Evolutionary conservation across 1,284 basidiomycete species (phyloP).

Genomic region (Cystobasidium sp.): DNA sequence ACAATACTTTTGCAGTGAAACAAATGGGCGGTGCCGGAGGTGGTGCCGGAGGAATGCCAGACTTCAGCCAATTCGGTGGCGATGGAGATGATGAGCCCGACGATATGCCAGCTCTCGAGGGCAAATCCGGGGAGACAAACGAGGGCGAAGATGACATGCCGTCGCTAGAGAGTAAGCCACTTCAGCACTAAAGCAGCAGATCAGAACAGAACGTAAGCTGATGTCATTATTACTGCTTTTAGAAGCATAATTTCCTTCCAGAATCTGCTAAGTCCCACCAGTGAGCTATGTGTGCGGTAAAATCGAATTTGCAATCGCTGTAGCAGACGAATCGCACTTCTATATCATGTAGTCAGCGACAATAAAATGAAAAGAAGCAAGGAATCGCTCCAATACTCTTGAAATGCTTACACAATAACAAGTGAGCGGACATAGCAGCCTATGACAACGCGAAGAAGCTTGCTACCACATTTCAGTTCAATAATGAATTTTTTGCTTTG

Average conservation of each 20-base stretch:
- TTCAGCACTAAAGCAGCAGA: not conserved
- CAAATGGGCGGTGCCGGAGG: conserved; percentile 40
- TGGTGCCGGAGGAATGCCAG: conserved; percentile 48
- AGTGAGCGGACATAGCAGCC: too few species aligned
- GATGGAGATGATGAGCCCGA: conserved; percentile 49
- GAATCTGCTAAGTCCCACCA: too few species aligned
- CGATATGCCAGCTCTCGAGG: conserved; percentile 22
- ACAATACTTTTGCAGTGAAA: conserved; percentile 37
- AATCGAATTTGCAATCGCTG: not conserved
- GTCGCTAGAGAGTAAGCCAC: conserved; percentile 21
- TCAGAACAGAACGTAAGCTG: not conserved
- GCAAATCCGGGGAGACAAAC: conserved; percentile 4
- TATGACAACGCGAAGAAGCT: too few species aligned
- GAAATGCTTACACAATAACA: too few species aligned
- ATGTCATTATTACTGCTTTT: not conserved
- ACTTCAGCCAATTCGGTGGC: conserved; percentile 49
- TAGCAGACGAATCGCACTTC: not conserved
- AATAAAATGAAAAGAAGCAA: too few species aligned
- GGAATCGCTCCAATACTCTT: too few species aligned
- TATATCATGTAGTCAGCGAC: too few species aligned
- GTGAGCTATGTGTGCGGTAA: not conserved
- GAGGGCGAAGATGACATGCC: conserved; percentile 42
- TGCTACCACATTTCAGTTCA: too few species aligned
- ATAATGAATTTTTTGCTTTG: too few species aligned
- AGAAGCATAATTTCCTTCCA: not conserved